Evolutionary conservation across 768 basidiomycete genomes (phyloP), one percentile per base, ranked within the genome.

Genomic region (Amanita brunnescens): DNA sequence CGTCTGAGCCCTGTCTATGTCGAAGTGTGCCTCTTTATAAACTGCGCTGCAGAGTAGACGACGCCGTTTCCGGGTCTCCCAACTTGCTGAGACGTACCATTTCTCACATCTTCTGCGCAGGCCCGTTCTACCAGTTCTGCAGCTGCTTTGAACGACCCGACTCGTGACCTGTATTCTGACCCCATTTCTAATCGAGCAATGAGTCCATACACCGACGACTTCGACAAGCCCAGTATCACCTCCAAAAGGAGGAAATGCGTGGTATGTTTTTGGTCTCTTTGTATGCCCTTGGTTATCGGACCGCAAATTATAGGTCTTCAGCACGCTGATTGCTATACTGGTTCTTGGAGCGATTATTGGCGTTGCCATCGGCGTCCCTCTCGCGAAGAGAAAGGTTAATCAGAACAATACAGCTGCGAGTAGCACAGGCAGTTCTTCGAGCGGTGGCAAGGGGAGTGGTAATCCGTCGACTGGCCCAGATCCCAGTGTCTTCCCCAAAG

Each of bases 401-500:
- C 59, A 61, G 21, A 61, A 62, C 4, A 58, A 47, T 9, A 39
- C 41, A 3, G 55, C 59, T 20, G 32, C 35, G 52, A 48, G 16
- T 54, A 50, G 42, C 54, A 56, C 5, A 41, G 44, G 32, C 35
- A 18, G 10, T 5, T 29, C 42, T 40, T 34, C 48, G 16, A 21
- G 21, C 18, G 32, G 30, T 18, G 37, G 37, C n/a, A 23, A 18
- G n/a, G 29, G 18, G 6, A 38, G 33, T 24, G n/a, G 30, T 20
- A 40, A 40, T 6, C n/a, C 38, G 20, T 67, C 70, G 4, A 60
- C 74, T 49, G 70, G 71, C 7, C 79, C 74, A 57, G 87, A 94
- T 64, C 90, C 92, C 3, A 90, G 82, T 65, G 74, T 75, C 14
- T 96, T 94, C 66, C 64, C 67, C 16, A 86, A 83, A 67, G 78